Base-by-base conservation (phyloP, 1,284 basidiomycete genomes). In the Tetrapyrgos nigripes region DNA sequence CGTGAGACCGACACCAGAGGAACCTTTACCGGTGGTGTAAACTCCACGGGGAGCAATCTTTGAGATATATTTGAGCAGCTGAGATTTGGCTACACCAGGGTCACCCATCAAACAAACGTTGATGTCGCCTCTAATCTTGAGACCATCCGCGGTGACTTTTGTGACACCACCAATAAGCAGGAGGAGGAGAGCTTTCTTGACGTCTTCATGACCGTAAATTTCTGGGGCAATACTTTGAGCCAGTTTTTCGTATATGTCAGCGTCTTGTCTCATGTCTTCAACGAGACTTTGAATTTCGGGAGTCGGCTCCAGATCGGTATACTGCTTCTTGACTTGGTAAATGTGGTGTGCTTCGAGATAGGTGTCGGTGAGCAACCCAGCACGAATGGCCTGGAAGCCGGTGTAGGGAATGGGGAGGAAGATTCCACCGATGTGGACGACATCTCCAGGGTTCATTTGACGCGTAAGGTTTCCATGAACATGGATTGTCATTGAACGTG, bases 21-120 rank as follows among this genome's bases (percentile, higher is more conserved):
- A 98, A 66, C 97, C 97, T 71, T 97, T 93, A 62, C 97, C 97
- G 3, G 97, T 99, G 3, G 97, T 99, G 72, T 99, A 99, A 28
- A 99, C 91, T 11, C 97, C 97, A 63, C 97, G 85, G 13, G 97
- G 97, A 1, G 97, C 97, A 60, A 99, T 92, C 75, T 99, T 99
- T 53, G 96, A 94, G 68, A 99, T 99, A 70, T 98, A 99, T 79
- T 99, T 99, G 63, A 99, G 84, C 56, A 99, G 73, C 74, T 99
- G 97, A 27, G 96, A 98, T 77, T 99, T 99, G 67, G 97, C 97
- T 62, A 99, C 97, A 89, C 97, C 97, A 51, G 97, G 97, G 76
- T 99, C 97, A 68, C 97, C 97, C 97, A 99, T 99, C 50, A 99
- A 77, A 75, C 97, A 99, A 24, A 99, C 83, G 69, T 99, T 99